Conservation (phyloP, 2,329 filamentous ascomycete species). For the Helminthosporium solani region DNA sequence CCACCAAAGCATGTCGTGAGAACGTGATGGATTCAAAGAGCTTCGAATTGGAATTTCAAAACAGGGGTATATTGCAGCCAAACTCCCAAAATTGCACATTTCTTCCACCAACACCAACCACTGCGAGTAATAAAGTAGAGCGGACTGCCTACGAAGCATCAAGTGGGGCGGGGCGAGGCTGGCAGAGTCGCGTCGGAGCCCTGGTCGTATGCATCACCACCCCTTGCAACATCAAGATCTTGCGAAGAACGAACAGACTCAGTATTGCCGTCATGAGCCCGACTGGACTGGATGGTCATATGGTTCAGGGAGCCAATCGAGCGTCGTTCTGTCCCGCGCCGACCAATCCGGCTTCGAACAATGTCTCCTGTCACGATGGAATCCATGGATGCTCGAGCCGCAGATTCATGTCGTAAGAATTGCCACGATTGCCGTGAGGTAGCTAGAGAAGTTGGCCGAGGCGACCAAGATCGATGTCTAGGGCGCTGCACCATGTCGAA, state of each 20-base stretch:
- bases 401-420: neutral
- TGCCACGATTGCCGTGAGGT: constrained; percentile 1
- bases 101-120: no score
- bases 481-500: constrained; percentile 1
- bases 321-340: constrained; percentile 1
- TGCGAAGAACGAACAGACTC: neutral
- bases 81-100: no score
- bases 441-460: constrained; percentile 2
- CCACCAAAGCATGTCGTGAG: no score
- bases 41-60: no score
- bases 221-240: neutral
- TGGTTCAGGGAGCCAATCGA: constrained; percentile 1
- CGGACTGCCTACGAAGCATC: no score
- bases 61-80: no score
- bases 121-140: no score
- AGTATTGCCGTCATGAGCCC: neutral
- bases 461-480: constrained; percentile 3
- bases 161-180: no score
- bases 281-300: neutral
- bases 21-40: no score
- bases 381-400: constrained; percentile 1
- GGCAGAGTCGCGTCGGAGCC: no score
- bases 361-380: neutral
- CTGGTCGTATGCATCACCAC: no score
- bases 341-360: neutral